Evolutionary conservation across 2,329 filamentous ascomycete genomes (phyloP).

Genomic region (Nigrospora oryzae): DNA sequence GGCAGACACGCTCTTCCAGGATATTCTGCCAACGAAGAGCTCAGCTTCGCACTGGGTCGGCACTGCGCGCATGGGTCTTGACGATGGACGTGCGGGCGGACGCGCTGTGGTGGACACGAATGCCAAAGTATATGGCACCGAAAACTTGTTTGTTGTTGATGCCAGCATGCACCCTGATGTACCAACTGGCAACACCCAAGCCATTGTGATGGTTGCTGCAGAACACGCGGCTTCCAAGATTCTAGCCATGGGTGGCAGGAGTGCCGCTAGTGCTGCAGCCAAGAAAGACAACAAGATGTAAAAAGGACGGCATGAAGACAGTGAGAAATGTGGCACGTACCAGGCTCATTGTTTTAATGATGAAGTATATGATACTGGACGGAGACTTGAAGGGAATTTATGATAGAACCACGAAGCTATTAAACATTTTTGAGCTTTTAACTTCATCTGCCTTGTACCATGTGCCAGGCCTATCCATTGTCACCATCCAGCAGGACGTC

Average conservation of each 20-base stretch:
- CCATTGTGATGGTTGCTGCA: slow-evolving; percentile 28
- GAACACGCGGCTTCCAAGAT: slow-evolving; percentile 26
- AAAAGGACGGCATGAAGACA: too few species aligned
- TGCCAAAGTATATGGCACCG: slow-evolving; percentile 57
- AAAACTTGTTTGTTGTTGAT: slow-evolving; percentile 62
- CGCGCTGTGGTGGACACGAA: slow-evolving; percentile 53
- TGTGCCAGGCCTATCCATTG: slow-evolving; percentile 13
- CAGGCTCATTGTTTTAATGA: too few species aligned
- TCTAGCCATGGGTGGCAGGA: slow-evolving; percentile 6
- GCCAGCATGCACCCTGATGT: slow-evolving; percentile 62
- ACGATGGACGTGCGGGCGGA: slow-evolving; percentile 43
- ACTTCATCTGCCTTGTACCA: too few species aligned
- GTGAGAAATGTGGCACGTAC: too few species aligned
- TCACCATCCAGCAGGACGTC: slow-evolving; percentile 9
- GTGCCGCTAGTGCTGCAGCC: too few species aligned
- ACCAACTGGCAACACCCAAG: slow-evolving; percentile 56
- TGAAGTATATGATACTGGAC: too few species aligned
- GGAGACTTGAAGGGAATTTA: too few species aligned
- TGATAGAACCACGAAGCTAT: too few species aligned
- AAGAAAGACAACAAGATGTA: too few species aligned
- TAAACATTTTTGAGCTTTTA: too few species aligned
- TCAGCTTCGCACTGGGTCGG: slow-evolving; percentile 16
- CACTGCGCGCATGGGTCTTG: slow-evolving; percentile 51
- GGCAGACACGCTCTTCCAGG: neutral
- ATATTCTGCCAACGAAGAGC: neutral